Evolutionary conservation across 352 stramenopile species (phyloP).

Genomic region (Globisporangium abappressorium): DNA sequence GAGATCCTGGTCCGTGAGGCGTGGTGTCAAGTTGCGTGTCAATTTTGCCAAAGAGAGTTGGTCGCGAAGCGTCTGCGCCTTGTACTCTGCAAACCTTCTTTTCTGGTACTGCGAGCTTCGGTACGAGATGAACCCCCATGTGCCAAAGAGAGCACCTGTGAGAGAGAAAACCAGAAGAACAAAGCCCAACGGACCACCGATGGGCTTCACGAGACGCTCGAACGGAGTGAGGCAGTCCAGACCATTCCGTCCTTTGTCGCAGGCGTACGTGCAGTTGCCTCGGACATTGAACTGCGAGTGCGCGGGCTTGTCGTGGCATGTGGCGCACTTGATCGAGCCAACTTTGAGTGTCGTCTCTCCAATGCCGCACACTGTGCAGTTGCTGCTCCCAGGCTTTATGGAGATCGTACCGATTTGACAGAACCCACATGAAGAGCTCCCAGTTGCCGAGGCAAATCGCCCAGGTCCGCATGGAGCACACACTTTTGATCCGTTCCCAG

Average conservation of each 20-base stretch:
- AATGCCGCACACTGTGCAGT: conserved; percentile 74
- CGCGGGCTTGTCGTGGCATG: conserved; percentile 58
- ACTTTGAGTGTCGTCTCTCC: conserved; percentile 61
- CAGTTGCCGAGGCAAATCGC: conserved; percentile 41
- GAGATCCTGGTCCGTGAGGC: conserved; percentile 78
- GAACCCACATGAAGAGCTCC: conserved; percentile 41
- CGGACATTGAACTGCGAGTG: conserved; percentile 75
- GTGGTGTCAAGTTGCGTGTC: conserved; percentile 66
- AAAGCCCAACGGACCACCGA: conserved; percentile 75
- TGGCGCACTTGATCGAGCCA: conserved; percentile 44
- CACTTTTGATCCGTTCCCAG: conserved; percentile 38
- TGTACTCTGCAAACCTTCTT: conserved; percentile 69
- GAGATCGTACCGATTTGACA: conserved; percentile 68
- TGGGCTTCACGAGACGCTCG: conserved; percentile 75
- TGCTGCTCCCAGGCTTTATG: conserved; percentile 37
- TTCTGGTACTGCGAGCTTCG: conserved; percentile 41
- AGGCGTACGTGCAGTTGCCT: conserved; percentile 81
- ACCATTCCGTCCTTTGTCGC: conserved; percentile 72
- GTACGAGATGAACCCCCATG: conserved; percentile 73
- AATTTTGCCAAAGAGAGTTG: conserved; percentile 69
- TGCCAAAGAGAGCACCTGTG: conserved; percentile 49
- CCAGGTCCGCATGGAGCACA: conserved; percentile 61
- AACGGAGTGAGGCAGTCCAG: conserved; percentile 83
- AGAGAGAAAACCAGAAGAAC: conserved; percentile 62
- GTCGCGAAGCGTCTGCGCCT: conserved; percentile 66